Base-by-base conservation (phyloP, 148 eudicot genomes). In the Rhododendron ovatum region DNA sequence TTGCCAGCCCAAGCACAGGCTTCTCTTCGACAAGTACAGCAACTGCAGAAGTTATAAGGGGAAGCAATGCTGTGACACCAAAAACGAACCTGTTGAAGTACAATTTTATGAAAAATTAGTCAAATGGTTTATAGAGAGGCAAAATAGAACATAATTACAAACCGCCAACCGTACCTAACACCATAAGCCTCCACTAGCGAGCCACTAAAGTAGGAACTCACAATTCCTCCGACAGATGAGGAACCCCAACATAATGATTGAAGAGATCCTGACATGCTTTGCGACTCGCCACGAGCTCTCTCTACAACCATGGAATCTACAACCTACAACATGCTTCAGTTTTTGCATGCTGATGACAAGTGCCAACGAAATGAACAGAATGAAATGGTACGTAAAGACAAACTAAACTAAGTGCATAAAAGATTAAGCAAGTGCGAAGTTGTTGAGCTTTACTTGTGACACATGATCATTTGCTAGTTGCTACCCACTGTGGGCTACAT, bases 261-360 rank as follows among this genome's bases (percentile, higher is more conserved):
- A 82, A 98, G 98, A 86, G 99, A 98, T 82, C 99, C 99, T 22
- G 99, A 95, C 89, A 94, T 86, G 88, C 96, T 95, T 88, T 98
- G 99, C 55, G 99, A 95, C 92, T 98, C 99, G 35, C 99, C 99
- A 78, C 99, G 98, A 86, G 99, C 98, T 91, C 99, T 94, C 90
- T 98, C 99, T 8, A 98, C 99, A 88, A 98, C 99, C 99, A 98
- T 98, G 57, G 99, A 98, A 92, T 98, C 99, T 92, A 98, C 99
- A 94, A 98, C 99, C 99, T 98, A 92, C 88, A 89, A 47, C 82
- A 90, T 78, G 87, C 87, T 88, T 93, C 87, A 92, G 87, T 76
- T 63, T 85, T 83, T 47, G 50, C 86, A 76, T 47, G 50, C 20
- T 30, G 39, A 78, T 30, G 37, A 61, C 71, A 17, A 61, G 47